Evolutionary conservation across 805 yeast genomes (phyloP).

Genomic region (Spathaspora passalidarum): DNA sequence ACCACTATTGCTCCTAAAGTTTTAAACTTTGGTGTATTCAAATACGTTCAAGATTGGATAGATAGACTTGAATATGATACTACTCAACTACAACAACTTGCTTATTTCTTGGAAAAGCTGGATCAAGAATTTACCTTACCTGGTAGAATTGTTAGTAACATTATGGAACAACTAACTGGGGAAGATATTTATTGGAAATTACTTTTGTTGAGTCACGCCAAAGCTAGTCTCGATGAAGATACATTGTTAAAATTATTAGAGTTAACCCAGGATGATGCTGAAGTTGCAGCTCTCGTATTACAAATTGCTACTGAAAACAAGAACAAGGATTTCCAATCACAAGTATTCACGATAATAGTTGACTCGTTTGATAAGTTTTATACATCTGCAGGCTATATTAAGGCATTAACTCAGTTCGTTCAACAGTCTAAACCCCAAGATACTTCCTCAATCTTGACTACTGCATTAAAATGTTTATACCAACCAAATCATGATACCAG

Average conservation of each 20-base stretch:
- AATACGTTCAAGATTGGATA: constrained; percentile 48
- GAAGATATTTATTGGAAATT: constrained; percentile 46
- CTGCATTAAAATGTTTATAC: constrained; percentile 31
- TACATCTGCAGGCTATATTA: constrained; percentile 36
- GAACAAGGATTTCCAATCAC: neutral
- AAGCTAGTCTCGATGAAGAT: neutral
- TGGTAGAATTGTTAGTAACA: neutral
- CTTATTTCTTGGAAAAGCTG: constrained; percentile 13
- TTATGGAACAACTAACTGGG: neutral
- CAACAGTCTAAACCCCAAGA: neutral
- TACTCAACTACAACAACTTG: constrained; percentile 25
- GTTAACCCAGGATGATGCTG: neutral
- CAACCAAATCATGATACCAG: constrained; percentile 53
- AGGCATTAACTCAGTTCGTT: constrained; percentile 23
- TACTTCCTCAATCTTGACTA: constrained; percentile 8
- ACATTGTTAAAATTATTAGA: neutral
- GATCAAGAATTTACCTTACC: constrained; percentile 1
- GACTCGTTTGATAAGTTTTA: constrained; percentile 19
- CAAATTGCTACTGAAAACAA: neutral
- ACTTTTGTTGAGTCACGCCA: constrained; percentile 17
- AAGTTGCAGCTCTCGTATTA: constrained; percentile 3
- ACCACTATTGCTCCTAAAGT: constrained; percentile 44
- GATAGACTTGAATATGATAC: constrained; percentile 22
- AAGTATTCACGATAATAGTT: neutral
- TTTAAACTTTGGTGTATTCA: constrained; percentile 39